Base-by-base conservation (phyloP, 768 basidiomycete genomes). In the Lactarius vividus region DNA sequence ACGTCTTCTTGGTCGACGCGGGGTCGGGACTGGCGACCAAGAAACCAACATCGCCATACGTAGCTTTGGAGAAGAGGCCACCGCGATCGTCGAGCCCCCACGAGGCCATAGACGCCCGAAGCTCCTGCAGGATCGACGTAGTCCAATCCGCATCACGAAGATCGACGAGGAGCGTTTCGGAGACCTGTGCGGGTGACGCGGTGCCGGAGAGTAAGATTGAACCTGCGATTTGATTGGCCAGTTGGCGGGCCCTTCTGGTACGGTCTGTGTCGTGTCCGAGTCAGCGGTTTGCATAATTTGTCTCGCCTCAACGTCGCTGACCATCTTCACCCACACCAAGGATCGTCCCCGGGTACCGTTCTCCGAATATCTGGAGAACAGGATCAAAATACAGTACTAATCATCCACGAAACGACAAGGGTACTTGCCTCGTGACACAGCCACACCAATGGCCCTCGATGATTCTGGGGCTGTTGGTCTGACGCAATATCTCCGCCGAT, bases 21-120 rank as follows among this genome's bases (percentile, higher is more conserved):
- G 54, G 42, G 26, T 57, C 67, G 8, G 59, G 35, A 31, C 20
- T 53, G 9, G 37, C 59, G 11, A 65, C 49, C 18, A 61, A 56
- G 49, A 53, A 65, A 37, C 64, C 60, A n/a, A 62, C 59, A 28
- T 68, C 60, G 13, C 59, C 67, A 26, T 61, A 68, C 23, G 60
- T 44, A 31, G 54, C 49, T 28, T 42, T 26, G 33, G 59, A 66
- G 59, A 60, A 55, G 18, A 65, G 39, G 35, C 54, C 67, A 8
- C 44, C 64, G n/a, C 46, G 55, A 42, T 57, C 54, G 39, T 61
- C 59, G 8, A 52, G 53, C 6, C 37, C 63, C 64, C 65, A 66
- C 37, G 62, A 65, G 35, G 64, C 64, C 59, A 68, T 61, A n/a
- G 56, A 53, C 54, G 59, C 59, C 13, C 59, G 59, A 31, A 68